Evolutionary conservation across 164 flowering plant genomes (phyloP).

Genomic region (Magnolia sinica): DNA sequence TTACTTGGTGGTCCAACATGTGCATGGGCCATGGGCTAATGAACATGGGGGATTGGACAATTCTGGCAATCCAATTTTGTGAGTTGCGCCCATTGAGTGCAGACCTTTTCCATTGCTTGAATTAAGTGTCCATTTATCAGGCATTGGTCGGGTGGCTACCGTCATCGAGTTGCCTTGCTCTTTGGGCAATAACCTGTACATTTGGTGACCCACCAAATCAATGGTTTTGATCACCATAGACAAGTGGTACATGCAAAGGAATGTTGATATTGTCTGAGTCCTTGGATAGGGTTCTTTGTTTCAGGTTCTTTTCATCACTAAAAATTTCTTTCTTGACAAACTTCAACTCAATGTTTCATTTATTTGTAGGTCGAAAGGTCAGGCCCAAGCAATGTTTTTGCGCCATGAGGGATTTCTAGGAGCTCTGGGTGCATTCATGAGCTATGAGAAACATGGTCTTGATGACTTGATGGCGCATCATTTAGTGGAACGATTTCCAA

Average conservation of each 20-base stretch:
- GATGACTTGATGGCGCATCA: slow-evolving; percentile 97
- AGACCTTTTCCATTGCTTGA: too few species aligned
- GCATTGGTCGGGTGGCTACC: background rate
- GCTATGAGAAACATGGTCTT: slow-evolving; percentile 96
- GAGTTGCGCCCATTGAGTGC: too few species aligned
- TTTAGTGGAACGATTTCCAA: slow-evolving; percentile 96
- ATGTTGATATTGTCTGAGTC: background rate
- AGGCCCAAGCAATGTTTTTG: slow-evolving; percentile 89
- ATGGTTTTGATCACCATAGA: too few species aligned
- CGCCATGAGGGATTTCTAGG: slow-evolving; percentile 98
- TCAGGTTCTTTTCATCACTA: background rate
- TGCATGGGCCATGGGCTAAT: too few species aligned
- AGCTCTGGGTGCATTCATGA: slow-evolving; percentile 98
- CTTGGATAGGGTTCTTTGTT: background rate
- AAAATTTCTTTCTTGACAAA: background rate
- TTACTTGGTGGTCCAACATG: too few species aligned
- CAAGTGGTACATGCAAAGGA: background rate
- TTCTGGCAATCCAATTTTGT: too few species aligned
- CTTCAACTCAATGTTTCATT: background rate
- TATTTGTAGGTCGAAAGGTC: slow-evolving; percentile 79
- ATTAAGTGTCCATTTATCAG: too few species aligned
- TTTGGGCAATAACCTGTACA: background rate
- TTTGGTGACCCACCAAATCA: too few species aligned
- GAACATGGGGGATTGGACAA: too few species aligned
- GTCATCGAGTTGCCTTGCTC: background rate